Conservation (phyloP, 2,329 filamentous ascomycete genomes). For the Thielaviopsis ethacetica region DNA sequence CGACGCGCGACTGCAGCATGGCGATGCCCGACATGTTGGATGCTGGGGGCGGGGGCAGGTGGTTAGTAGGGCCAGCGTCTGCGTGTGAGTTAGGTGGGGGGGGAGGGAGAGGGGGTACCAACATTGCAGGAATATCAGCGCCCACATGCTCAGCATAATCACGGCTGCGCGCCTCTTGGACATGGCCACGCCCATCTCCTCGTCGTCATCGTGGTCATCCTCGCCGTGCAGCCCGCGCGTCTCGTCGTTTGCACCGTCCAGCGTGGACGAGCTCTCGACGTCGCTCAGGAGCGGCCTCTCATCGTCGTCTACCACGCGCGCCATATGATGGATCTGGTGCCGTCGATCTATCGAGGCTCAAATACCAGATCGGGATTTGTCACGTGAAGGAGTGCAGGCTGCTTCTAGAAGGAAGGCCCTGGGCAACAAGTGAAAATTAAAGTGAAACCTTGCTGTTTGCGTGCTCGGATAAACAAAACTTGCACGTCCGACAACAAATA, state of each 20-base stretch:
- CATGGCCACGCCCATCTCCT: not conserved
- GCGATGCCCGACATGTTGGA: constrained; percentile 68
- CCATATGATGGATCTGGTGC: not conserved
- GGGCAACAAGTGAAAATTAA: no score
- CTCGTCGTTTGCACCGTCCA: not conserved
- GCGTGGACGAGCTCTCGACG: not conserved
- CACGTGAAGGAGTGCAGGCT: no score
- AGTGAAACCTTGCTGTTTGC: no score
- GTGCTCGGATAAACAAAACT: no score
- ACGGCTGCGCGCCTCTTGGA: not conserved
- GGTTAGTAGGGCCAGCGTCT: no score
- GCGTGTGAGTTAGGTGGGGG: no score
- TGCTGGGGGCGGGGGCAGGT: constrained; percentile 19
- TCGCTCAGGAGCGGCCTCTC: not conserved
- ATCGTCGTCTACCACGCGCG: not conserved
- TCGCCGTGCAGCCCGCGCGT: not conserved
- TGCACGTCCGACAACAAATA: no score
- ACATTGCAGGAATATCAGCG: constrained; percentile 10
- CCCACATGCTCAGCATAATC: constrained; percentile 6
- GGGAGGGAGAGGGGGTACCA: no score
- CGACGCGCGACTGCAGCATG: constrained; percentile 63
- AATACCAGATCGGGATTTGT: no score
- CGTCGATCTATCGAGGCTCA: not conserved
- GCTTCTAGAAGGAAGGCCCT: no score
- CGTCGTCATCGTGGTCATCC: not conserved